Evolutionary conservation across 371 early-diverging fungal species (phyloP), one percentile per base, ranked within the genome.

Genomic region (Chytridium lagenaria): DNA sequence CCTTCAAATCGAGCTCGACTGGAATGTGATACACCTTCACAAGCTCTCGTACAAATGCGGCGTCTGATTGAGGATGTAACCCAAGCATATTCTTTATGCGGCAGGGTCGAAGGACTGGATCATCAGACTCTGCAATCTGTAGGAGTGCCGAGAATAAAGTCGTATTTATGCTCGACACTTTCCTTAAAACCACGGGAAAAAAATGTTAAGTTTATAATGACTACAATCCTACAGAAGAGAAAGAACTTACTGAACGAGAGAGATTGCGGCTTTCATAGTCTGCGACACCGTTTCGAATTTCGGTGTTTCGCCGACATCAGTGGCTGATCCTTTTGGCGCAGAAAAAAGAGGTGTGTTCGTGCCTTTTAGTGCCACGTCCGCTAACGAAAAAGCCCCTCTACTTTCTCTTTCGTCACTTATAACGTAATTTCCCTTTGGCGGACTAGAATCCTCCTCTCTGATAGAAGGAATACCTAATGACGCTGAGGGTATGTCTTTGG

Each of bases 211-310:
- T n/a, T n/a, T n/a, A n/a, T n/a, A n/a, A n/a, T n/a, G n/a, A n/a
- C n/a, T n/a, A n/a, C n/a, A n/a, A n/a, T n/a, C n/a, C n/a, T n/a
- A n/a, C n/a, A n/a, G n/a, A n/a, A n/a, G n/a, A n/a, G n/a, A n/a
- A n/a, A n/a, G 50, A 55, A 63, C 70, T 70, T 50, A 74, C 75
- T 74, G 61, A n/a, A 70, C 64, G 15, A 74, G 33, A 15, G 26
- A 16, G 22, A 74, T 2, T 12, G 75, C 61, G 19, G 55, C 12
- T 23, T 51, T 36, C 55, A 67, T 55, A 1, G 10, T n/a, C 72
- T 3, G 5, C 59, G 67, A 55, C 2, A 65, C 50, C 1, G 33
- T 12, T 10, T 40, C 71, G 22, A 65, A 63, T 31, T 39, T 26
- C 19, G 23, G 19, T 15, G 23, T 23, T 5, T 49, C 71, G 26